phyloP scores from a whole-genome alignment of 2,329 filamentous ascomycete genomes.

The Kalmusia sp. region DNA sequence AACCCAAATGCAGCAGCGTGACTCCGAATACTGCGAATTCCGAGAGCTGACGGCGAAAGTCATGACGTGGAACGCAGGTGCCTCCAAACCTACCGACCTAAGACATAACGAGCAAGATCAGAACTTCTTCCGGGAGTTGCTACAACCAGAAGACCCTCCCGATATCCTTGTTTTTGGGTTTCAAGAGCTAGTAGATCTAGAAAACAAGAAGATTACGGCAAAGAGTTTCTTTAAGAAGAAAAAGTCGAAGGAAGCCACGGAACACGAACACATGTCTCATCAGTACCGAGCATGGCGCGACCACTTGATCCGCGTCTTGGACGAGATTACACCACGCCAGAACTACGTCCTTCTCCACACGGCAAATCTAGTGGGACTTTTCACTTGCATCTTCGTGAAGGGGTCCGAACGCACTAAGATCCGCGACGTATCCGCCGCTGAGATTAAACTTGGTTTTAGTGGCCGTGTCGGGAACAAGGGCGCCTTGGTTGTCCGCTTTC shows the following conservation, averaged over 20 bases:
- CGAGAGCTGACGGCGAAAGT: constrained; percentile 80
- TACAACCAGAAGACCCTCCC: constrained; percentile 78
- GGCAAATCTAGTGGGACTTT: constrained; percentile 88
- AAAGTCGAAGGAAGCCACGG: constrained; percentile 82
- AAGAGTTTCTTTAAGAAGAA: constrained; percentile 83
- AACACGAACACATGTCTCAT: constrained; percentile 91
- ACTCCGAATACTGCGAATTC: constrained; percentile 85
- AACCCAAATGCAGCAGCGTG: constrained; percentile 81
- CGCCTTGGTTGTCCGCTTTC: constrained; percentile 88
- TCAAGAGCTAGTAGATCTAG: constrained; percentile 96
- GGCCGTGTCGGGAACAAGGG: constrained; percentile 97
- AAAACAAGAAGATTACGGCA: constrained; percentile 97
- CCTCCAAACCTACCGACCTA: constrained; percentile 86
- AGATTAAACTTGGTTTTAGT: constrained; percentile 96
- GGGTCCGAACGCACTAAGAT: constrained; percentile 78
- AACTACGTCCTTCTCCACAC: constrained; percentile 89
- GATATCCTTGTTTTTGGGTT: constrained; percentile 97
- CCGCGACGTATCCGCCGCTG: constrained; percentile 76
- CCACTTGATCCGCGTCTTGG: constrained; percentile 80
- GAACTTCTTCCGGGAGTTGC: constrained; percentile 79
- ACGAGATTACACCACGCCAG: constrained; percentile 79
- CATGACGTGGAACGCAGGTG: constrained; percentile 96
- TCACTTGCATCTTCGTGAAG: constrained; percentile 95
- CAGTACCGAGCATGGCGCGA: constrained; percentile 98
- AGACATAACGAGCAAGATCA: constrained; percentile 73